Conservation (phyloP, 345 rosid genomes). For the Dipteronia sinensis region DNA sequence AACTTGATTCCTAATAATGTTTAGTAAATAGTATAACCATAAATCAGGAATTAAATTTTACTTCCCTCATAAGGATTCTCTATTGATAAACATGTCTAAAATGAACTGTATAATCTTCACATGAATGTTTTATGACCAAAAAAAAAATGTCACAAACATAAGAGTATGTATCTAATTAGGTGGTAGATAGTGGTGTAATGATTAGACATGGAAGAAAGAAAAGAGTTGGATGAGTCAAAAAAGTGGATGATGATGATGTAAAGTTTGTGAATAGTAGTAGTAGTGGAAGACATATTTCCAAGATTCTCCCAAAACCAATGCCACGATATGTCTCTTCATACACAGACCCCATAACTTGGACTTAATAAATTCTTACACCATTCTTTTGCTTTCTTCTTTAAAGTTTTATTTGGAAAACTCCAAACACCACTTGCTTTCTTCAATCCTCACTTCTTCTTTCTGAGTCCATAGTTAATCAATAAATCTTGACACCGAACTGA, state of each 20-base stretch:
- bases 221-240: conserved; percentile 13
- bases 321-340: conserved; percentile 25
- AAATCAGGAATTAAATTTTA: no score
- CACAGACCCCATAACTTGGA: conserved; percentile 19
- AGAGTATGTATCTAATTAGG: not conserved
- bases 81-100: no score
- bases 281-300: conserved; percentile 31
- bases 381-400: no score
- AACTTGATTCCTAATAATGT: no score
- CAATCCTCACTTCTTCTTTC: no score
- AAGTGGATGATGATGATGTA: not conserved
- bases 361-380: not conserved
- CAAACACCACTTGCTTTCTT: no score
- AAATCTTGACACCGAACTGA: no score
- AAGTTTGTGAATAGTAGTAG: not conserved
- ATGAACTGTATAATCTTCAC: not conserved
- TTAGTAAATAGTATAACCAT: no score
- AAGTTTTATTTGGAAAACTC: no score
- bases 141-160: not conserved
- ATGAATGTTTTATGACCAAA: not conserved
- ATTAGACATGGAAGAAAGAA: not conserved
- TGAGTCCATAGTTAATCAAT: no score
- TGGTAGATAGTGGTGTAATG: not conserved
- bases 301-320: conserved; percentile 31
- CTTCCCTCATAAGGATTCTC: no score